Conservation (phyloP, 495 filamentous ascomycete genomes). For the Aspergillus steynii region DNA sequence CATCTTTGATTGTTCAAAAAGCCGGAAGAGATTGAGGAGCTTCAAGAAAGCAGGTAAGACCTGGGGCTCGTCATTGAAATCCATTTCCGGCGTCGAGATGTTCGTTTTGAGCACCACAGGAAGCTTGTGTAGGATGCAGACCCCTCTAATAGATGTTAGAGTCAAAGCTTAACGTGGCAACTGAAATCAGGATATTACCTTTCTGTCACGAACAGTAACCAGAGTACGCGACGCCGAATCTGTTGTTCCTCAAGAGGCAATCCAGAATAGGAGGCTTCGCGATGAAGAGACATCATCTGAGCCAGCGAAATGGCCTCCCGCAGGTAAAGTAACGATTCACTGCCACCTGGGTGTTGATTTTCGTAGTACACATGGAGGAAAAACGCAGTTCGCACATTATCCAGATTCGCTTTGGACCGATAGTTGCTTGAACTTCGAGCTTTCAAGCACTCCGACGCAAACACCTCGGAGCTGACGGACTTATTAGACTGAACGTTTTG, state of each 20-base stretch:
- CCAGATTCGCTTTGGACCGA: conserved; percentile 18
- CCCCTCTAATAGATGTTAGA: conserved; percentile 21
- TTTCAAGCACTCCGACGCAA: conserved; percentile 18
- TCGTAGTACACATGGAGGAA: conserved; percentile 50
- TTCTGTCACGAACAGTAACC: conserved; percentile 50
- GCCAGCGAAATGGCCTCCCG: conserved; percentile 46
- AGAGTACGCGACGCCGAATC: conserved; percentile 41
- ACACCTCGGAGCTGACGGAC: conserved; percentile 24
- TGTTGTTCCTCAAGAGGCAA: conserved; percentile 32
- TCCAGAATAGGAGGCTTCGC: conserved; percentile 31
- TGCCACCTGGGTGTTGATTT: conserved; percentile 40
- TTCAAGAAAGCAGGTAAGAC: conserved; percentile 44
- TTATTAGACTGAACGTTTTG: conserved; percentile 18
- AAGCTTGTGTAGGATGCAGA: conserved; percentile 46
- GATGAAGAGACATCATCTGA: conserved; percentile 47
- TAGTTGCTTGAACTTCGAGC: conserved; percentile 16
- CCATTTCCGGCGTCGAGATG: conserved; percentile 29
- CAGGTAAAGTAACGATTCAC: conserved; percentile 41
- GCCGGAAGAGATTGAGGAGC: conserved; percentile 43
- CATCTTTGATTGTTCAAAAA: conserved; percentile 38
- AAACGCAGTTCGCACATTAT: conserved; percentile 39
- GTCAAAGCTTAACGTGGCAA: no score
- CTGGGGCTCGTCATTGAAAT: conserved; percentile 32
- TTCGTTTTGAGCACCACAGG: conserved; percentile 39
- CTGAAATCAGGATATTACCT: conserved; percentile 15